Evolutionary conservation across 75 land plant genomes (phyloP).

Genomic region (Pseudotsuga menziesii): DNA sequence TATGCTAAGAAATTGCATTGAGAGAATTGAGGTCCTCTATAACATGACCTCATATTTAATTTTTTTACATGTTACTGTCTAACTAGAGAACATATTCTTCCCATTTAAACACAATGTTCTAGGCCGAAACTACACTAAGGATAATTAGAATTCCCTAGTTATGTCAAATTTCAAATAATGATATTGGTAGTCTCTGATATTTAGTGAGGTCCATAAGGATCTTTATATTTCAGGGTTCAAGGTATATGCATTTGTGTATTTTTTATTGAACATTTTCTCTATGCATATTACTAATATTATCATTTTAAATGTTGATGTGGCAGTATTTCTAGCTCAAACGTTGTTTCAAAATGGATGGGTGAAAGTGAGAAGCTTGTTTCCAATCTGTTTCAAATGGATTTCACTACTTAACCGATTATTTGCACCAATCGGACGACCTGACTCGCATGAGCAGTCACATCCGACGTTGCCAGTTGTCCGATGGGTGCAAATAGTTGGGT

Average conservation of each 20-base stretch:
- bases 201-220: neutral
- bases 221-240: neutral
- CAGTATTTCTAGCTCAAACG: conserved; percentile 96
- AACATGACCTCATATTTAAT: neutral
- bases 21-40: too few relatives aligned
- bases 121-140: neutral
- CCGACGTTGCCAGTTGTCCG: too few relatives aligned
- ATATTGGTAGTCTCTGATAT: neutral
- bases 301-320: neutral
- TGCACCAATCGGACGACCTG: too few relatives aligned
- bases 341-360: conserved; percentile 99
- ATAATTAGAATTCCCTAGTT: neutral
- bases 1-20: too few relatives aligned
- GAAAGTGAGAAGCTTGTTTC: conserved; percentile 99
- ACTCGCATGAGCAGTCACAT: too few relatives aligned
- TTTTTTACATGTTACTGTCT: neutral
- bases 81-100: neutral
- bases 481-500: too few relatives aligned
- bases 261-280: neutral
- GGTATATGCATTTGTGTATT: neutral
- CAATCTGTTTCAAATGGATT: conserved; percentile 97
- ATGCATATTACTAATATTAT: neutral
- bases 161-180: neutral
- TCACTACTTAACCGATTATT: too few relatives aligned
- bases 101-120: neutral